Evolutionary conservation across 495 filamentous ascomycete genomes (phyloP).

Genomic region (Hypomontagnella submonticulosa): DNA sequence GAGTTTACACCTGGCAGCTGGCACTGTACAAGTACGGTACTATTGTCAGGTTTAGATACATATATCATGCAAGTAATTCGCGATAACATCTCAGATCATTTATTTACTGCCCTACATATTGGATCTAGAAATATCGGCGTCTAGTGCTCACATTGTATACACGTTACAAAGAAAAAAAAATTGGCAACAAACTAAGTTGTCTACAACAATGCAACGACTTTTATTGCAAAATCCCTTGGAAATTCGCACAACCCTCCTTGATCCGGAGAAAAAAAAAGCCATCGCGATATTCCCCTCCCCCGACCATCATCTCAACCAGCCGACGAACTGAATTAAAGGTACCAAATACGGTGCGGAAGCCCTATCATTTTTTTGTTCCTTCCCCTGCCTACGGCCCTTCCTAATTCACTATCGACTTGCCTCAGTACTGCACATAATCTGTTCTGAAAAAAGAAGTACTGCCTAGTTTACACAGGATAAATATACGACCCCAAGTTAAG

Average conservation of each 20-base stretch:
- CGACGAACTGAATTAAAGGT: conserved; percentile 40
- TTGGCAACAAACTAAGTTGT: neutral
- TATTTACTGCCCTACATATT: too few relatives aligned
- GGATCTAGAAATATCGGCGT: too few relatives aligned
- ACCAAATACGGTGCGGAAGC: conserved; percentile 30
- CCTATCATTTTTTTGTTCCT: conserved; percentile 27
- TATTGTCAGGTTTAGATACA: too few relatives aligned
- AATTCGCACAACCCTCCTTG: conserved; percentile 39
- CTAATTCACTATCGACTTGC: conserved; percentile 27
- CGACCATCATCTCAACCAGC: conserved; percentile 25
- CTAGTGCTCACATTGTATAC: too few relatives aligned
- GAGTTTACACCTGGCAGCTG: too few relatives aligned
- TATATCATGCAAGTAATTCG: too few relatives aligned
- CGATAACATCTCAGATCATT: too few relatives aligned
- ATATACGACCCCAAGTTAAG: conserved; percentile 35
- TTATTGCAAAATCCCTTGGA: conserved; percentile 44
- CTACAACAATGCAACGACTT: conserved; percentile 36
- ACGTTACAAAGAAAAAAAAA: neutral
- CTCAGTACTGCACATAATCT: conserved; percentile 25
- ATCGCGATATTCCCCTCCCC: conserved; percentile 19
- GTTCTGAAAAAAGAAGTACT: conserved; percentile 34
- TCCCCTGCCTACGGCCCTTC: conserved; percentile 7
- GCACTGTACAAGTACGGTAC: too few relatives aligned
- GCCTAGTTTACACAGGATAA: conserved; percentile 48
- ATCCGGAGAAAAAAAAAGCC: conserved; percentile 19